phyloP scores from a whole-genome alignment of 1,284 basidiomycete species.

The Acaromyces ingoldii region DNA sequence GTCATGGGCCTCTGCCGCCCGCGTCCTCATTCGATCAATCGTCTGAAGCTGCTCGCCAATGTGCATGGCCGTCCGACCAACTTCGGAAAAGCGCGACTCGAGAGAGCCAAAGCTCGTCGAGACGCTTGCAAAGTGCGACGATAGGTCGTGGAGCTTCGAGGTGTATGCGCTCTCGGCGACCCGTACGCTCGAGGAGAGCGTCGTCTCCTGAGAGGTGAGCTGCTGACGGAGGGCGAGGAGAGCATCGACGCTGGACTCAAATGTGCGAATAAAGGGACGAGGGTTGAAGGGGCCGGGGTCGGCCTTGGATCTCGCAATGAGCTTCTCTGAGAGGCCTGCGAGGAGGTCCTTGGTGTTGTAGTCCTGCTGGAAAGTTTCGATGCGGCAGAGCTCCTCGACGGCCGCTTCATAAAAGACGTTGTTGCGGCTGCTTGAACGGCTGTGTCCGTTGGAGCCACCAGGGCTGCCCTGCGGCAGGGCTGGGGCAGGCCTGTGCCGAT shows the following conservation, averaged over 20 bases:
- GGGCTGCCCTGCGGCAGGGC: neutral
- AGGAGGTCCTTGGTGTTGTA: conserved; percentile 90
- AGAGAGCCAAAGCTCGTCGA: conserved; percentile 40
- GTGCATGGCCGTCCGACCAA: conserved; percentile 86
- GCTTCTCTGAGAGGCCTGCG: conserved; percentile 73
- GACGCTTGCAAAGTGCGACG: conserved; percentile 73
- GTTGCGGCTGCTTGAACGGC: neutral
- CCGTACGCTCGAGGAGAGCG: conserved; percentile 84
- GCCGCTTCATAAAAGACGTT: conserved; percentile 55
- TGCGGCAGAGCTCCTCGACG: conserved; percentile 62
- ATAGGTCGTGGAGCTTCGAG: conserved; percentile 83
- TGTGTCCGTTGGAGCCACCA: neutral
- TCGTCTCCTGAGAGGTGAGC: conserved; percentile 79
- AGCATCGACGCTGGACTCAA: conserved; percentile 81
- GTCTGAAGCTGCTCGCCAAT: conserved; percentile 92
- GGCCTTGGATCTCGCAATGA: conserved; percentile 75
- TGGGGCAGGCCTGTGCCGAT: conserved; percentile 1
- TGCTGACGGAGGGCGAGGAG: conserved; percentile 79
- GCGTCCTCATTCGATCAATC: conserved; percentile 82
- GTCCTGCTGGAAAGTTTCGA: conserved; percentile 72
- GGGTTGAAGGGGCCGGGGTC: conserved; percentile 86
- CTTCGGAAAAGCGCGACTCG: conserved; percentile 68
- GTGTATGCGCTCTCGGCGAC: conserved; percentile 89
- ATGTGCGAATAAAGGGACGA: conserved; percentile 82
- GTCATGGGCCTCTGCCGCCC: conserved; percentile 89